Evolutionary conservation across 140 eudicot species (phyloP).

Genomic region (Oenanthe javanica): DNA sequence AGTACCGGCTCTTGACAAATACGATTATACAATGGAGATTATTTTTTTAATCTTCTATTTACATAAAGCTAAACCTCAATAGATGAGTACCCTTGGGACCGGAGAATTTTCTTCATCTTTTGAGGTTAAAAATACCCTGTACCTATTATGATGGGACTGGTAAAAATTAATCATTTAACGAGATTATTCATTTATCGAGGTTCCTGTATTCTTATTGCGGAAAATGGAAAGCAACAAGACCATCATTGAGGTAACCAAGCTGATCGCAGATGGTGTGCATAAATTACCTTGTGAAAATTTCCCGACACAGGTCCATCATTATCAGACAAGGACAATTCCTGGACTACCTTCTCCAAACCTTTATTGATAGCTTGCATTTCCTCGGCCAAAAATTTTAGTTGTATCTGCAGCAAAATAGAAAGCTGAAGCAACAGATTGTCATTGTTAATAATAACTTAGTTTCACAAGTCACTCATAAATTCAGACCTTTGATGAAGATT

Average conservation of each 20-base stretch:
- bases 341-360: constrained; percentile 76
- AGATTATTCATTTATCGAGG: neutral
- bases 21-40: neutral
- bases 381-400: constrained; percentile 74
- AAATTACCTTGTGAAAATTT: constrained; percentile 52
- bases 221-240: neutral
- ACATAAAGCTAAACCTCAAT: neutral
- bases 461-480: neutral
- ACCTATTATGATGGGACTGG: neutral
- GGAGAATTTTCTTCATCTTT: neutral
- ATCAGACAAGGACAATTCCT: constrained; percentile 77
- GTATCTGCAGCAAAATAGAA: constrained; percentile 40
- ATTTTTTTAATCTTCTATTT: neutral
- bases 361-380: constrained; percentile 88
- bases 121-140: neutral
- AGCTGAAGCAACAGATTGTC: constrained; percentile 11
- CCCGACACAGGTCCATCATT: constrained; percentile 75
- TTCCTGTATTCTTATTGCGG: neutral
- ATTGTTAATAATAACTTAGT: neutral
- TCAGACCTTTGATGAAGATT: constrained; percentile 63
- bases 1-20: neutral
- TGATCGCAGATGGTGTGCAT: neutral
- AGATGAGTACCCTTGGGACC: neutral
- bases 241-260: neutral
- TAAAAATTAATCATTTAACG: neutral